Conservation (phyloP, 495 filamentous ascomycete genomes). For the Cercophora samala region DNA sequence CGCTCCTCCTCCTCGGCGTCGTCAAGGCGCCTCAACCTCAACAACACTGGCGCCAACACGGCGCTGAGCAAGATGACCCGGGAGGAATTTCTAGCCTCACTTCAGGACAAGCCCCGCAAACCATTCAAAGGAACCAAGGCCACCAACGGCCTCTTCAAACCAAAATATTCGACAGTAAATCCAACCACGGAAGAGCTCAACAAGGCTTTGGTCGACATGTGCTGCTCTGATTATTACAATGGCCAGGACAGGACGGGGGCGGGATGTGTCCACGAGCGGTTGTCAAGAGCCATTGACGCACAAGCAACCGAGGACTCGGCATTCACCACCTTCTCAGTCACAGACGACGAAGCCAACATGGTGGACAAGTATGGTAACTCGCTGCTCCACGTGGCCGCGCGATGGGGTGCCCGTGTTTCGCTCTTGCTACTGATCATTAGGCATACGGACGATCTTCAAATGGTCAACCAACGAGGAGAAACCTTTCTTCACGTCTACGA, state of each 20-base stretch:
- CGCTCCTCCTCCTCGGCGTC: constrained; percentile 34
- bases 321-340: constrained; percentile 29
- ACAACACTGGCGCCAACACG: constrained; percentile 24
- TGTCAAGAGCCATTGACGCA: constrained; percentile 32
- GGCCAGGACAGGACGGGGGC: background rate
- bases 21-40: constrained; percentile 27
- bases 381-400: constrained; percentile 33
- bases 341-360: constrained; percentile 32
- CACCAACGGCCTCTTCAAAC: constrained; percentile 19
- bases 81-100: constrained; percentile 31
- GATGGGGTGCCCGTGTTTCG: constrained; percentile 35
- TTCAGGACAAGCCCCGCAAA: constrained; percentile 31
- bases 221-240: constrained; percentile 25
- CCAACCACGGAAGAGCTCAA: constrained; percentile 34
- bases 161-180: constrained; percentile 23
- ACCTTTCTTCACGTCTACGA: constrained; percentile 36
- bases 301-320: constrained; percentile 27
- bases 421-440: constrained; percentile 31
- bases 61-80: constrained; percentile 35
- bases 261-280: constrained; percentile 29
- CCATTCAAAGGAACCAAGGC: constrained; percentile 13
- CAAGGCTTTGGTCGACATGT: constrained; percentile 29
- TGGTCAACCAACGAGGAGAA: constrained; percentile 34
- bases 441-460: constrained; percentile 31
- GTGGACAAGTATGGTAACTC: constrained; percentile 35